Base-by-base conservation (phyloP, 169 alveolate species). In the Cyclospora cayetanensis region DNA sequence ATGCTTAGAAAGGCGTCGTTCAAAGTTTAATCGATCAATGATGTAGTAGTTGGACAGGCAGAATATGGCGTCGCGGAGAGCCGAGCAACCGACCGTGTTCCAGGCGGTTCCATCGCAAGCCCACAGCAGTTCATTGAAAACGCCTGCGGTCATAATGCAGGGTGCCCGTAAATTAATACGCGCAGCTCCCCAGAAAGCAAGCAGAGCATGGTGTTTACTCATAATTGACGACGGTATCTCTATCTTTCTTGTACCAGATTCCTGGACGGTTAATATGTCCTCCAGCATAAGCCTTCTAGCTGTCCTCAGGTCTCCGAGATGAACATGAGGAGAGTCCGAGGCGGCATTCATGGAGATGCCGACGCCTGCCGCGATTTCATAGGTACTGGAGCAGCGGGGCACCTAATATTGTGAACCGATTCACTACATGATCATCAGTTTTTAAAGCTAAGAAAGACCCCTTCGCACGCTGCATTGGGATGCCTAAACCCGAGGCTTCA, bases 41-140 rank as follows among this genome's bases (percentile, higher is more conserved):
- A 77, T 53, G 55, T 66, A 52, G 43, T 87, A 87, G 63, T 87
- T 87, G 2, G 92, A 74, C 4, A 87, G 53, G 76, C 92, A 87
- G 63, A 87, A 87, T 22, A 66, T 46, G 22, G 92, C 92, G 46
- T 87, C 92, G 29, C 92, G 65, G 77, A 63, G 92, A 31, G 82
- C 60, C 35, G 43, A 0, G 31, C 92, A 87, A 76, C 86, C 87
- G 29, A 83, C 90, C 29, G 90, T 83, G 90, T 53, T 65, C 79
- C 80, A 53, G 79, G 65, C 77, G 7, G 92, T 46, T 31, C 82
- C 76, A 53, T 46, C 86, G 92, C 92, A 87, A 29, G 86, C 92
- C 92, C 92, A 87, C 31, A 68, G 72, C 46, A 87, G 63, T n/a
- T 87, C 92, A 41, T 87, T 87, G 53, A 87, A 87, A 20, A 70